phyloP scores from a whole-genome alignment of 2,329 filamentous ascomycete genomes.

The Xylaria multiplex region DNA sequence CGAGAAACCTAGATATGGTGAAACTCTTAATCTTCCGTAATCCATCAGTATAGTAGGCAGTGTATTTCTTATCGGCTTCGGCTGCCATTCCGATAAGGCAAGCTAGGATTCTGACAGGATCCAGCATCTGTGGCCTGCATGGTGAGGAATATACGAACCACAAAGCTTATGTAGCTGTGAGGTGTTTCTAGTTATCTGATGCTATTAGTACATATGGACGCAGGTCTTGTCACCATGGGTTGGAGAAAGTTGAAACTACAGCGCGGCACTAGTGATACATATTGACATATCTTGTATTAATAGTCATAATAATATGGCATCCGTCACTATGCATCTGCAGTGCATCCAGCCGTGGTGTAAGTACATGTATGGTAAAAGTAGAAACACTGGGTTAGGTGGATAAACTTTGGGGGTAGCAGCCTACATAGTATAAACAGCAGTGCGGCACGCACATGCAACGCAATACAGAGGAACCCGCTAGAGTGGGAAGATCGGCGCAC shows the following conservation, averaged over 20 bases:
- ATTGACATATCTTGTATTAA: neutral
- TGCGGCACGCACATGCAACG: too few species aligned
- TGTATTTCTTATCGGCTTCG: neutral
- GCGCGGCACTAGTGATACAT: neutral
- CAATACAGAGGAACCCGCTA: neutral
- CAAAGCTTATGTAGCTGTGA: neutral
- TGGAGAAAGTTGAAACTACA: neutral
- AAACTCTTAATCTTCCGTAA: too few species aligned
- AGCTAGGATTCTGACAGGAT: neutral
- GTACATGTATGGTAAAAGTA: too few species aligned
- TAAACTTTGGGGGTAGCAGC: too few species aligned
- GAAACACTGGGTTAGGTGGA: too few species aligned
- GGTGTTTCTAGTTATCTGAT: neutral
- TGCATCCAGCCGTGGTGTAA: too few species aligned
- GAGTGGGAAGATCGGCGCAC: conserved; percentile 14
- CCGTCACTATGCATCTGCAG: too few species aligned
- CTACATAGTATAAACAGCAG: too few species aligned
- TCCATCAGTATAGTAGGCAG: neutral
- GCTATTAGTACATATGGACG: neutral
- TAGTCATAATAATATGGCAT: too few species aligned
- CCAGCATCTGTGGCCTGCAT: neutral
- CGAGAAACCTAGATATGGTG: too few species aligned
- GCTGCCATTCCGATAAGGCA: conserved; percentile 1
- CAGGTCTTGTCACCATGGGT: neutral
- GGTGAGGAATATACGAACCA: conserved; percentile 7